These are phyloP conservation scores for Plasmopara viticola DNA, from an alignment of 352 stramenopile species.

Conservation along the genomic window DNA sequence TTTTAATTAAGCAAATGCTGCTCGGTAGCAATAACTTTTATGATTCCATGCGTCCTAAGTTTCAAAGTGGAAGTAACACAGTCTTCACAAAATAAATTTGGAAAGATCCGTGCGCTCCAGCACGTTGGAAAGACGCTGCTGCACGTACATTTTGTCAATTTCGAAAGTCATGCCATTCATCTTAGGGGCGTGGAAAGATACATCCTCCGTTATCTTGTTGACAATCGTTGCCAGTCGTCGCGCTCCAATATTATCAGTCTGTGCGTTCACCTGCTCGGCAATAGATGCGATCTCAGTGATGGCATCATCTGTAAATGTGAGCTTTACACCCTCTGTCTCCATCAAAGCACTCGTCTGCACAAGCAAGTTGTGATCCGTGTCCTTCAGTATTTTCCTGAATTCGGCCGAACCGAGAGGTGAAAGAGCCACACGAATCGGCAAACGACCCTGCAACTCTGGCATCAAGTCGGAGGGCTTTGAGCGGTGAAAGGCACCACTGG, in stretches of 20 bases:
- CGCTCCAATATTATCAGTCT: constrained; percentile 97
- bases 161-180: constrained; percentile 75
- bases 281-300: constrained; percentile 95
- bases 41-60: too few species aligned
- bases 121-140: constrained; percentile 90
- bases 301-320: constrained; percentile 94
- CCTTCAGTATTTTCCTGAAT: constrained; percentile 97
- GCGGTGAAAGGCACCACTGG: constrained; percentile 92
- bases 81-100: constrained; percentile 96
- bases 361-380: constrained; percentile 94
- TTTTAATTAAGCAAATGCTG: too few species aligned
- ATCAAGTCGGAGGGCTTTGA: constrained; percentile 97
- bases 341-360: constrained; percentile 95
- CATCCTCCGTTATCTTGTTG: constrained; percentile 97
- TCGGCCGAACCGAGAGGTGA: constrained; percentile 95
- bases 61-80: too few species aligned
- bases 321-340: constrained; percentile 91
- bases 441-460: constrained; percentile 94
- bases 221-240: constrained; percentile 94
- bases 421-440: constrained; percentile 98
- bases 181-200: constrained; percentile 96
- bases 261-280: constrained; percentile 91
- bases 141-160: constrained; percentile 91
- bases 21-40: too few species aligned
- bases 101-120: constrained; percentile 92